Evolutionary conservation across 75 land plant genomes (phyloP).

Genomic region (Picea glauca): DNA sequence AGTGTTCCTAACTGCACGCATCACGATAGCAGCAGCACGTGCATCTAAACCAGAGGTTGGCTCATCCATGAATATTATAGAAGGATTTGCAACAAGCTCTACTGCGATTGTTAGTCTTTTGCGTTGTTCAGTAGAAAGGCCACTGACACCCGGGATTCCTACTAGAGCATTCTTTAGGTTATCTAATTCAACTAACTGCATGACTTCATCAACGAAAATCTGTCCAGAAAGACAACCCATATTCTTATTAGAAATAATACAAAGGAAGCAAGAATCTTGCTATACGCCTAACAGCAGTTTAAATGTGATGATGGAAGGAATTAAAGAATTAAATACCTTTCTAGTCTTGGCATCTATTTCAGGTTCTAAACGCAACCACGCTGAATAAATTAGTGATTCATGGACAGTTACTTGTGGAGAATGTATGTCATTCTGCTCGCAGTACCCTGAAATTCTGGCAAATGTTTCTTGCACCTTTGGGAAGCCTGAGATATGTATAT

Average conservation of each 20-base stretch:
- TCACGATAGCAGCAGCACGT: slow-evolving; percentile 22
- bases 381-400: slow-evolving; percentile 30
- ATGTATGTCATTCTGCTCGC: slow-evolving; percentile 31
- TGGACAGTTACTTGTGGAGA: slow-evolving; percentile 27
- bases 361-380: slow-evolving; percentile 23
- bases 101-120: slow-evolving; percentile 33
- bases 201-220: slow-evolving; percentile 33
- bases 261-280: background rate
- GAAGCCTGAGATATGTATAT: slow-evolving; percentile 20
- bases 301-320: background rate
- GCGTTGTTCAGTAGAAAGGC: slow-evolving; percentile 32
- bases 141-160: slow-evolving; percentile 21
- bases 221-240: background rate
- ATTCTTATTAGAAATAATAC: background rate
- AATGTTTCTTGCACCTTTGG: slow-evolving; percentile 25
- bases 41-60: slow-evolving; percentile 33
- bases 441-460: slow-evolving; percentile 31
- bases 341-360: slow-evolving; percentile 15
- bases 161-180: slow-evolving; percentile 22
- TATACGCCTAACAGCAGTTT: background rate
- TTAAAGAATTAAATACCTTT: background rate
- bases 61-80: slow-evolving; percentile 39
- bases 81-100: slow-evolving; percentile 35
- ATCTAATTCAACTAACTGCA: slow-evolving; percentile 28
- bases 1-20: slow-evolving; percentile 27